Conservation (phyloP, 2,329 filamentous ascomycete species). For the Apiospora koreana region DNA sequence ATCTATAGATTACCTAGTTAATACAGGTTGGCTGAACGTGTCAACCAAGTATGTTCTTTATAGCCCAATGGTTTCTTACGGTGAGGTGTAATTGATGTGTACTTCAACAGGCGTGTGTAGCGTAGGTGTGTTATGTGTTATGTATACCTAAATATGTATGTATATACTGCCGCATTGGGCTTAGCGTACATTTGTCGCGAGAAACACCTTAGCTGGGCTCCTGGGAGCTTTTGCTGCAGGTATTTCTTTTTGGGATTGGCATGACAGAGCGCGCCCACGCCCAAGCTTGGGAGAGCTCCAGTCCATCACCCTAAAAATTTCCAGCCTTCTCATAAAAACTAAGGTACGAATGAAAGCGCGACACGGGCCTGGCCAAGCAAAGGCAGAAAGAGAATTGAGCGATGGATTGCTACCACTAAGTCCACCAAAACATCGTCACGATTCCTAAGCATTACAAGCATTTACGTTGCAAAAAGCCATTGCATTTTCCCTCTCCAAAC, state of each 20-base stretch:
- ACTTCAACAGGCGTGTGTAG: no score
- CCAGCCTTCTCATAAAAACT: slow-evolving; percentile 25
- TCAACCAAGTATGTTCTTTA: neutral
- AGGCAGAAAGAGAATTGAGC: slow-evolving; percentile 4
- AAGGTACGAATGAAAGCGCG: slow-evolving; percentile 7
- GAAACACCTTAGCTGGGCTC: slow-evolving; percentile 1
- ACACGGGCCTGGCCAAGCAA: neutral
- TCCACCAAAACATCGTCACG: slow-evolving; percentile 3
- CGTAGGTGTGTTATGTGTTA: neutral
- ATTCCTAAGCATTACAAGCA: slow-evolving; percentile 4
- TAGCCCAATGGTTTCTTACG: no score
- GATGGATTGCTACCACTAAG: neutral
- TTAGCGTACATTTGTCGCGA: neutral
- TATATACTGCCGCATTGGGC: neutral
- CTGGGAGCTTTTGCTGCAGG: neutral
- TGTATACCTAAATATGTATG: no score
- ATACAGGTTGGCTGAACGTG: neutral
- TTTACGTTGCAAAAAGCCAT: neutral
- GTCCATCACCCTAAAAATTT: slow-evolving; percentile 24
- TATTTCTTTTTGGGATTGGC: neutral
- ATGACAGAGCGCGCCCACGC: slow-evolving; percentile 21
- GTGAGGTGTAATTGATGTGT: neutral
- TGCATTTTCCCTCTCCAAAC: neutral
- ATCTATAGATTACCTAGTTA: neutral
- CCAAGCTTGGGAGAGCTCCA: slow-evolving; percentile 21